Conservation (phyloP, 129 eudicot genomes). For the Ambrosia artemisiifolia region DNA sequence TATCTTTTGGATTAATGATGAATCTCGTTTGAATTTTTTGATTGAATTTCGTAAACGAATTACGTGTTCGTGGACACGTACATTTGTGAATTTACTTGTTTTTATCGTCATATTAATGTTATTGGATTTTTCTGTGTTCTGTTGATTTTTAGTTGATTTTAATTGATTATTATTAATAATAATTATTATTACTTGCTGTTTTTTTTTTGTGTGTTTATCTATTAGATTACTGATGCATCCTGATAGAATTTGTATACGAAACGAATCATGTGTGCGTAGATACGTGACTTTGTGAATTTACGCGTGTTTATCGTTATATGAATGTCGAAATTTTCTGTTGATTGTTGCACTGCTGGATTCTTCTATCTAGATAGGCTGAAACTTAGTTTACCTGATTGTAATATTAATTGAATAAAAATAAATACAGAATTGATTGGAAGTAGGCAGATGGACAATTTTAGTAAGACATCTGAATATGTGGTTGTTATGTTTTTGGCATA, state of each 20-base stretch:
- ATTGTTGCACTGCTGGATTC: no score
- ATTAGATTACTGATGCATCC: no score
- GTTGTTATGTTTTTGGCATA: conserved; percentile 29
- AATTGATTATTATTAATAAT: no score
- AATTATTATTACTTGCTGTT: no score
- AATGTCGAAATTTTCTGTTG: background rate
- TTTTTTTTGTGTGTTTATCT: no score
- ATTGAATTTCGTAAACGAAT: background rate
- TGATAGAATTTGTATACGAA: no score
- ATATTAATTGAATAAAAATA: background rate
- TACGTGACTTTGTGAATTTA: no score
- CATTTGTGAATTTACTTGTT: conserved; percentile 9
- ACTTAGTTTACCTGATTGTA: background rate
- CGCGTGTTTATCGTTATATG: background rate
- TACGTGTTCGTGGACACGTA: background rate
- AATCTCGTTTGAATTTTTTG: background rate
- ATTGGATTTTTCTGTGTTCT: no score
- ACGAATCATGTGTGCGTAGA: no score
- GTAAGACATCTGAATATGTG: conserved; percentile 15
- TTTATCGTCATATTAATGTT: background rate
- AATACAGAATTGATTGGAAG: background rate
- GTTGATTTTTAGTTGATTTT: no score
- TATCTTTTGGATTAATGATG: background rate
- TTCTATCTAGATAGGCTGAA: no score
- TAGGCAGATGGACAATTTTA: background rate